These are phyloP conservation scores for Quillaja saponaria DNA, from an alignment of 306 rosid species.

Conservation along the genomic window DNA sequence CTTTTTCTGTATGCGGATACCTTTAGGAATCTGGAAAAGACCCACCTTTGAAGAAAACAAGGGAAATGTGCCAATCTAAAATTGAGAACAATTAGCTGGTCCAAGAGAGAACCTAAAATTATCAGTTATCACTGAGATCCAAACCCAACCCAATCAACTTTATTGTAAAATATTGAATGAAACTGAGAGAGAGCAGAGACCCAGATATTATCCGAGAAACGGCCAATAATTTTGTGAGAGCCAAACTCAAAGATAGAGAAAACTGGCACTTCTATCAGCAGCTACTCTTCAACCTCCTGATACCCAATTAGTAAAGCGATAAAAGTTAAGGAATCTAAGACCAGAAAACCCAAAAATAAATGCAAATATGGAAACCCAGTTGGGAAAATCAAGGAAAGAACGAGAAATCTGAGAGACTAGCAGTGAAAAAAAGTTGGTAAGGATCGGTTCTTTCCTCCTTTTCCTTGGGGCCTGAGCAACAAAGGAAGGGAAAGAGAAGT, in stretches of 20 bases:
- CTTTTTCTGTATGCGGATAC: constrained; percentile 40
- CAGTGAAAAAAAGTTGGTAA: constrained; percentile 18
- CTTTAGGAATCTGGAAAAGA: constrained; percentile 70
- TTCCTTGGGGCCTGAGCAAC: constrained; percentile 43
- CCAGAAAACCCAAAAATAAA: constrained; percentile 1
- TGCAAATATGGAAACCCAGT: constrained; percentile 36
- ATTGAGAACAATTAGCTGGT: constrained; percentile 26
- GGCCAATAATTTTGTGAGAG: constrained; percentile 11
- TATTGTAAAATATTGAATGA: constrained; percentile 19
- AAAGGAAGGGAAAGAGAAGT: constrained; percentile 38
- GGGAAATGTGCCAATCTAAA: constrained; percentile 39
- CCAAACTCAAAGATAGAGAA: constrained; percentile 21
- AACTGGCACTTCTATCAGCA: constrained; percentile 23
- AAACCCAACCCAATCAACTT: constrained; percentile 29
- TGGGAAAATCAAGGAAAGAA: constrained; percentile 37
- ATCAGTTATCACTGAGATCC: constrained; percentile 45
- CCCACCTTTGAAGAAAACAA: constrained; percentile 48
- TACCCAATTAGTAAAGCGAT: constrained; percentile 45
- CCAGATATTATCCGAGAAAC: constrained; percentile 20
- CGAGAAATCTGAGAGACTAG: constrained; percentile 30
- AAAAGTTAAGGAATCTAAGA: constrained; percentile 15
- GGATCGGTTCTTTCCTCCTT: constrained; percentile 40
- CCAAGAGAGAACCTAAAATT: constrained; percentile 36
- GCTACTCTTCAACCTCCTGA: constrained; percentile 22
- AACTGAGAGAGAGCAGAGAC: constrained; percentile 11